Percentiles rank a stretch among this genome's conserved stretches.
Conservation (phyloP, 2,329 filamentous ascomycete species). For the Sporothrix phasma region DNA sequence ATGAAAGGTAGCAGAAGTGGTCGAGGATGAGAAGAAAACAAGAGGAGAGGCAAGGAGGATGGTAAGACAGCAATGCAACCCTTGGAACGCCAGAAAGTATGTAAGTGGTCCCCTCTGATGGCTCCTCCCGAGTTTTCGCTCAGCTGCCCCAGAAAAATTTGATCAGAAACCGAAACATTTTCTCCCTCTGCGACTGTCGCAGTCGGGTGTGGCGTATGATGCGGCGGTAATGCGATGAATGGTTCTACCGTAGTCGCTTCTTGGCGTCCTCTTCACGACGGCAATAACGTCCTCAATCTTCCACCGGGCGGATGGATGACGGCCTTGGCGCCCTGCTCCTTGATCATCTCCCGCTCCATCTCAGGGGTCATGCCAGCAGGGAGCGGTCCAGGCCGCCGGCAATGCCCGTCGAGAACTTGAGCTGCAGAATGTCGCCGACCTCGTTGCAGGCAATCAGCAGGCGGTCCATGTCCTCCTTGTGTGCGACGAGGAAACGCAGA, state of each 20-base stretch:
- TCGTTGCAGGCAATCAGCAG: conserved; percentile 84
- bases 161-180: conserved; percentile 11
- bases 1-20: not conserved
- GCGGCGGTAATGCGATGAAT: conserved; percentile 14
- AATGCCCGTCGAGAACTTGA: conserved; percentile 95
- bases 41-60: not conserved
- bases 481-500: conserved; percentile 92
- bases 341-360: conserved; percentile 59
- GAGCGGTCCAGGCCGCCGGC: conserved; percentile 77
- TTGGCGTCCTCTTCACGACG: conserved; percentile 27
- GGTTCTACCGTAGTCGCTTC: conserved; percentile 23
- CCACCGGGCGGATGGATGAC: conserved; percentile 75
- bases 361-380: conserved; percentile 61
- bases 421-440: conserved; percentile 79
- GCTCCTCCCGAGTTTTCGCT: not conserved
- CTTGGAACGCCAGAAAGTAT: conserved; percentile 12
- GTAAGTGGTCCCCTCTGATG: not conserved
- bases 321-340: conserved; percentile 55
- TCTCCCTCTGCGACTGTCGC: conserved; percentile 10
- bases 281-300: conserved; percentile 71
- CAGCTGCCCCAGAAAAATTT: conserved; percentile 14
- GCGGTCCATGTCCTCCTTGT: conserved; percentile 97
- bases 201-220: conserved; percentile 9
- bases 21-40: not conserved
- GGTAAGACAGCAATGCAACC: not conserved